These are phyloP conservation scores for Nectriaceae sp. DNA, from an alignment of 2,329 filamentous ascomycete genomes.

Conservation along the genomic window DNA sequence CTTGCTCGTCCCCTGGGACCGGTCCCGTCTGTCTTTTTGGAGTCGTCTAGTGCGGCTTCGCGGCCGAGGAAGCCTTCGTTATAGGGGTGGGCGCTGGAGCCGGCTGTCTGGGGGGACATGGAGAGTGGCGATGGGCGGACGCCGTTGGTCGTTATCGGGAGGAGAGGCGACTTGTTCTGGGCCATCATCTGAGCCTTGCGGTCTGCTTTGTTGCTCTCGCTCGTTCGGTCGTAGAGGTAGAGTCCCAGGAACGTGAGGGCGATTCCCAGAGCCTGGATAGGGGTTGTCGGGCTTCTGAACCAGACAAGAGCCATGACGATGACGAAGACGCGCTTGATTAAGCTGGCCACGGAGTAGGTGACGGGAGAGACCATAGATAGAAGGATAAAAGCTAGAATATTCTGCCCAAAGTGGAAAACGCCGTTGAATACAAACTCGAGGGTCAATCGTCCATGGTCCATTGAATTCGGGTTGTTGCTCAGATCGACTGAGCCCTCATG, in stretches of 20 bases:
- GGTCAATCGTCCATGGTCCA: constrained; percentile 71
- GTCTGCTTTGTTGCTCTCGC: constrained; percentile 84
- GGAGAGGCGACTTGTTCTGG: constrained; percentile 48
- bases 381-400: constrained; percentile 90
- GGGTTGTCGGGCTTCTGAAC: constrained; percentile 90
- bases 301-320: constrained; percentile 93
- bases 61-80: constrained; percentile 48
- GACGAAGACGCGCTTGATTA: constrained; percentile 97
- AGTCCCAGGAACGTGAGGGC: constrained; percentile 86
- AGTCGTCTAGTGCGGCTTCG: constrained; percentile 42
- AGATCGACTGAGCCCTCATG: constrained; percentile 76
- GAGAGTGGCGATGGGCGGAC: constrained; percentile 20
- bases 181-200: constrained; percentile 71
- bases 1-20: constrained; percentile 39
- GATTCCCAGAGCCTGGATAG: constrained; percentile 82
- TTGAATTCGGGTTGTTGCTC: constrained; percentile 61
- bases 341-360: constrained; percentile 92
- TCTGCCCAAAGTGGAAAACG: constrained; percentile 93
- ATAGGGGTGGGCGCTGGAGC: constrained; percentile 41
- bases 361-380: constrained; percentile 93
- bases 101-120: constrained; percentile 25
- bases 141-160: constrained; percentile 62
- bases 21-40: constrained; percentile 59
- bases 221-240: constrained; percentile 94
- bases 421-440: constrained; percentile 98